Percentiles rank a stretch among this genome's conserved stretches.
phyloP scores from a whole-genome alignment of 768 basidiomycete species.

The Lactarius evosmus region DNA sequence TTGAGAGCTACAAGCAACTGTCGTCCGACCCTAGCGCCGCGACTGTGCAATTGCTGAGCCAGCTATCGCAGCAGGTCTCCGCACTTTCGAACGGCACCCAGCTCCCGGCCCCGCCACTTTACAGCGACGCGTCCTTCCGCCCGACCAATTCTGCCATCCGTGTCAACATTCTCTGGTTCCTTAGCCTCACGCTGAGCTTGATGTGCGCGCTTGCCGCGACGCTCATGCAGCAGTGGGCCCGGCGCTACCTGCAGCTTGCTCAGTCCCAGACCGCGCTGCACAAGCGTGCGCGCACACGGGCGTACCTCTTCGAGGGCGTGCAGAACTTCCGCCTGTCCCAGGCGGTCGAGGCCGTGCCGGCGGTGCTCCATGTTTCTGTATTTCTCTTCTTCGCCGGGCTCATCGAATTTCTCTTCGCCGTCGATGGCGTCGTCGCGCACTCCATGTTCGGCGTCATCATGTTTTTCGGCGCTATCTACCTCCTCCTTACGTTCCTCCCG shows the following conservation, averaged over 20 bases:
- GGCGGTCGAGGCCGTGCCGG: conserved; percentile 7
- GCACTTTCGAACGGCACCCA: neutral
- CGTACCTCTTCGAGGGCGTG: conserved; percentile 17
- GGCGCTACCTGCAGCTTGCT: conserved; percentile 10
- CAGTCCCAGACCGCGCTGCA: neutral
- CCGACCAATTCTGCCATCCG: conserved; percentile 4
- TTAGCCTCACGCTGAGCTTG: conserved; percentile 18
- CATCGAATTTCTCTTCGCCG: conserved; percentile 17
- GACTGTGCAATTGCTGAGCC: conserved; percentile 8
- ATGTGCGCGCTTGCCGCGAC: conserved; percentile 14
- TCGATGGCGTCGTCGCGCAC: neutral
- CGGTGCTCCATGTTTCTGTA: conserved; percentile 11
- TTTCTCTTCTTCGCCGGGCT: conserved; percentile 18
- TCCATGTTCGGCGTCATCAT: neutral
- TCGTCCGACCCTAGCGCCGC: conserved; percentile 1
- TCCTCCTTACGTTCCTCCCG: conserved; percentile 13
- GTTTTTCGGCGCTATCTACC: neutral
- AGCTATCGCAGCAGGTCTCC: conserved; percentile 21
- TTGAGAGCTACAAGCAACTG: conserved; percentile 20
- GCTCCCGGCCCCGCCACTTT: neutral
- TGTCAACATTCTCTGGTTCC: conserved; percentile 24
- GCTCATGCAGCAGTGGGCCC: conserved; percentile 19
- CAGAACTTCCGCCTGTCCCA: conserved; percentile 4
- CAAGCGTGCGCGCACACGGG: conserved; percentile 14
- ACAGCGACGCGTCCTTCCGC: conserved; percentile 1